Percentiles rank a stretch among this genome's conserved stretches.
phyloP scores from a whole-genome alignment of 75 land plant species.

The Pseudotsuga menziesii region DNA sequence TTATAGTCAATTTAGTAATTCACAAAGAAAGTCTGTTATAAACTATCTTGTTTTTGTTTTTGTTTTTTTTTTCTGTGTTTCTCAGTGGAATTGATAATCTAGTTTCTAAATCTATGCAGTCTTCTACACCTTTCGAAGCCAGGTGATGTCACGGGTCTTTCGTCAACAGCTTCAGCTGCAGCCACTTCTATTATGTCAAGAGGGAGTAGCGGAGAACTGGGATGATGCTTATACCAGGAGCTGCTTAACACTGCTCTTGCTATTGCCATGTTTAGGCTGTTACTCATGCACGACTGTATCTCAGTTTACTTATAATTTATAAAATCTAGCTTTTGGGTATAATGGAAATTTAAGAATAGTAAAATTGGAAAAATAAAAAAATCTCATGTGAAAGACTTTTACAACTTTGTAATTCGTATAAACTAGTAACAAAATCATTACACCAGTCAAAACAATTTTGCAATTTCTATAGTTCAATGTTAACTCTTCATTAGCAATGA shows the following conservation, averaged over 20 bases:
- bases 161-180: constrained; percentile 89
- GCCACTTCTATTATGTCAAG: constrained; percentile 88
- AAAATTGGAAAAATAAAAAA: too few relatives aligned
- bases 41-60: neutral
- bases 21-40: neutral
- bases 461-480: too few relatives aligned
- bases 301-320: too few relatives aligned
- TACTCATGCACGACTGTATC: neutral
- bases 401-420: too few relatives aligned
- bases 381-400: too few relatives aligned
- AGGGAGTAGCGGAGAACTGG: constrained; percentile 40
- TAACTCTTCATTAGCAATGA: too few relatives aligned
- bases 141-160: constrained; percentile 73
- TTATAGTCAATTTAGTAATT: neutral
- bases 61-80: neutral
- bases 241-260: neutral
- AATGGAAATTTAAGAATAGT: too few relatives aligned
- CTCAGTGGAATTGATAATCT: neutral
- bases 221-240: constrained; percentile 5
- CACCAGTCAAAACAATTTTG: too few relatives aligned
- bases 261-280: neutral
- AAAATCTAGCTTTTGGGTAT: too few relatives aligned
- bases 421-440: too few relatives aligned
- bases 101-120: constrained; percentile 32
- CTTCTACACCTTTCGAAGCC: constrained; percentile 91